Evolutionary conservation across 2,329 filamentous ascomycete species (phyloP), one percentile per base, ranked within the genome.

Genomic region (Aureobasidium uvarum): DNA sequence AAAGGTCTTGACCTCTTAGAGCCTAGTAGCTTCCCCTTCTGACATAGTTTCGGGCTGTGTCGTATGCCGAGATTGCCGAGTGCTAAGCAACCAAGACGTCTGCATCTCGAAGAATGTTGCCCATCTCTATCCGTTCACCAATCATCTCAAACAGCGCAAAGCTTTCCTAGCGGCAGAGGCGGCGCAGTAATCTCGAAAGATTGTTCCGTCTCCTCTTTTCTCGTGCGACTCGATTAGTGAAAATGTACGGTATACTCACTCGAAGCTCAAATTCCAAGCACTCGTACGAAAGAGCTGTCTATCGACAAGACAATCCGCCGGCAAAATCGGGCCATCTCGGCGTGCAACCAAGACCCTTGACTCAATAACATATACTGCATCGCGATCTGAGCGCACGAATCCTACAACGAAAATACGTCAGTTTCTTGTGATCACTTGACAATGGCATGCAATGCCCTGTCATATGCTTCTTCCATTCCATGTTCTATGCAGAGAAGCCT

Each of bases 11-110:
- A 31, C 58, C 3, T 2, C 28, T 28, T 39, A 16, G 5, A n/a
- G 31, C 1, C 18, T 62, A 62, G 58, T 31, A 5, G 5, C 11
- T 46, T 7, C 43, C 11, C 2, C 31, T 62, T 46, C 4, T 5
- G n/a, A 18, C 2, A 41, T 58, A 43, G 41, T 41, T 28, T 28
- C 18, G 39, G 55, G 55, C 56, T 41, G 18, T 41, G 36, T 38
- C 59, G 46, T 62, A 51, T 23, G 59, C 59, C 59, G 59, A 62
- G 59, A 52, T 50, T 62, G 59, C 46, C 59, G 59, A 62, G 59
- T 23, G 20, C 23, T 20, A 20, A 25, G 43, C 41, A 50, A 25
- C 31, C 43, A 16, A 39, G 43, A 36, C 58, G 43, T 48, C 14
- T 39, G 58, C 55, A 46, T 59, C 58, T 62, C 20, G 58, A 50